These are phyloP conservation scores for Lunularia cruciata DNA, from an alignment of 225 moss, liverwort and hornwort genomes.

Conservation along the genomic window DNA sequence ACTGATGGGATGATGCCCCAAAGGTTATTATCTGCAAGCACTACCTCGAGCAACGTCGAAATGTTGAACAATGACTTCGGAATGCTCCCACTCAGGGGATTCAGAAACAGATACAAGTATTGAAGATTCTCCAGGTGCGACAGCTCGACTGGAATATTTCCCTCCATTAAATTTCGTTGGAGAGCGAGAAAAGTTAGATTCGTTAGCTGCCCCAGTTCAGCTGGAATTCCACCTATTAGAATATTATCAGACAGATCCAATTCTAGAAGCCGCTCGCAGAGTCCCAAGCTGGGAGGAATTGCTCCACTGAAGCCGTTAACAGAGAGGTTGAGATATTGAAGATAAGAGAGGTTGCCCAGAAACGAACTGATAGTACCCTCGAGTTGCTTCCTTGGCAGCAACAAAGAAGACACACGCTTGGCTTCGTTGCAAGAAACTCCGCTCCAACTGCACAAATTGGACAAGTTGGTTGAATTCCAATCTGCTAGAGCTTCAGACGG, in stretches of 20 bases:
- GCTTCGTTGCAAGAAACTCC: too few species aligned
- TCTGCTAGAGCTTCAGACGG: too few species aligned
- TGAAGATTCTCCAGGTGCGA: too few species aligned
- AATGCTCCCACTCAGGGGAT: background rate
- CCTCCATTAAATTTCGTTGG: too few species aligned
- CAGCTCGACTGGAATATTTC: too few species aligned
- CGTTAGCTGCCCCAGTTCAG: conserved; percentile 5
- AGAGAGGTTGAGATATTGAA: conserved; percentile 1
- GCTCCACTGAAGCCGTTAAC: conserved; percentile 7
- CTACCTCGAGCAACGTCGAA: background rate
- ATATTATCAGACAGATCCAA: background rate
- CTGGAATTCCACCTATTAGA: conserved; percentile 15
- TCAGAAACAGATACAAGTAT: background rate
- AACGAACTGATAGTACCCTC: background rate
- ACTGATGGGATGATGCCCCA: background rate
- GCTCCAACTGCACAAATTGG: too few species aligned
- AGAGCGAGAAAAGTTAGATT: too few species aligned
- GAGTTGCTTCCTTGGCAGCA: too few species aligned
- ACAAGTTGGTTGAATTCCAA: too few species aligned
- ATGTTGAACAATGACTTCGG: conserved; percentile 29
- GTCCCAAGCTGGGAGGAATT: conserved; percentile 17
- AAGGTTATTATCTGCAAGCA: background rate
- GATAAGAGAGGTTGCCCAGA: conserved; percentile 5
- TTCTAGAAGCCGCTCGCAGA: background rate
- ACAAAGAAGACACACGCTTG: too few species aligned